Base-by-base conservation (phyloP, 2,329 filamentous ascomycete genomes). In the Colletotrichum theobromicola region DNA sequence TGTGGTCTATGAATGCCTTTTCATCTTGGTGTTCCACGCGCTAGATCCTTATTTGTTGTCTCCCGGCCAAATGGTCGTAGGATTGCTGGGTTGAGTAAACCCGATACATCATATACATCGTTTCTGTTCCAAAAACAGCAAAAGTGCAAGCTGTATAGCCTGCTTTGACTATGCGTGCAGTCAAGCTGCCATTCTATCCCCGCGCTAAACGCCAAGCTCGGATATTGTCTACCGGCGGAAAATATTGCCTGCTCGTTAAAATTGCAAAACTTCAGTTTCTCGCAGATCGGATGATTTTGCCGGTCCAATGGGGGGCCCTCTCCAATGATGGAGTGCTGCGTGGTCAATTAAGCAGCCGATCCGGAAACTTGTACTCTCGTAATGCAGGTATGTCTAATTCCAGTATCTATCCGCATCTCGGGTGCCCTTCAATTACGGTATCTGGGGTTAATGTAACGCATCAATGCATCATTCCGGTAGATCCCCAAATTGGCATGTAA, bases 391-490 rank as follows among this genome's bases (percentile, higher is more conserved):
- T 6, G n/a, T 46, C 42, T 13, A 12, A 10, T 46, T 34, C n/a
- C n/a, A 46, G 42, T 21, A 46, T 18, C 0, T n/a, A 46, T 46
- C 42, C n/a, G 21, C 42, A 46, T 21, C 42, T 46, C 42, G n/a
- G 42, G 0, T 46, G 42, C n/a, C n/a, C 2, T 4, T 46, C 42
- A 21, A 46, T 21, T 46, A 2, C 42, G 42, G 42, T 21, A 46
- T 46, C 3, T 46, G 9, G 42, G 4, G 3, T 21, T 21, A 0
- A 21, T 7, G 42, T n/a, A 46, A 46, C 42, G 13, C 10, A 13
- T 46, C 1, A 12, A 46, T 10, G n/a, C 42, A 12, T 10, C 3
- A 0, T 46, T 21, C n/a, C 0, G n/a, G 5, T 0, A 2, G 9
- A n/a, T 46, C 42, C n/a, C n/a, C 5, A 21, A 1, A 13, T 21